Evolutionary conservation across 805 yeast genomes (phyloP).

Genomic region (Zygotorulaspora sp.): DNA sequence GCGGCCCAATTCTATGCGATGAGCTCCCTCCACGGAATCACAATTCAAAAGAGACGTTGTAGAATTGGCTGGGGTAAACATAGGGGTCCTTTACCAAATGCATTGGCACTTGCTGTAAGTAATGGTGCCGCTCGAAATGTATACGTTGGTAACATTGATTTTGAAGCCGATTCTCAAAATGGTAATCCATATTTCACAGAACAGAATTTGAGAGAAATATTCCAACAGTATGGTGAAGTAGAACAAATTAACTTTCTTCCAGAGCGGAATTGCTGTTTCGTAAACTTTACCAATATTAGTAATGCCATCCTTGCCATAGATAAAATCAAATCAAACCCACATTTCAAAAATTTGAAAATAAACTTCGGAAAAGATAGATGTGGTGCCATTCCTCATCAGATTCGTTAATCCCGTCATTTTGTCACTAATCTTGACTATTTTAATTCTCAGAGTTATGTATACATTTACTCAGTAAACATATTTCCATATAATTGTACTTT

Average conservation of each 20-base stretch:
- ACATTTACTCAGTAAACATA: no score
- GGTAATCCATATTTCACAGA: slow-evolving; percentile 42
- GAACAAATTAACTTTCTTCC: slow-evolving; percentile 88
- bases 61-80: slow-evolving; percentile 98
- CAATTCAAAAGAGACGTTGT: slow-evolving; percentile 79
- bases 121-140: slow-evolving; percentile 93
- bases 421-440: no score
- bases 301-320: slow-evolving; percentile 91
- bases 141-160: slow-evolving; percentile 71
- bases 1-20: slow-evolving; percentile 96
- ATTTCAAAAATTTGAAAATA: slow-evolving; percentile 67
- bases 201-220: slow-evolving; percentile 62
- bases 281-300: slow-evolving; percentile 85
- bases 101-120: slow-evolving; percentile 82
- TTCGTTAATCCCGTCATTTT: no score
- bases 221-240: slow-evolving; percentile 82
- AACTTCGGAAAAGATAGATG: slow-evolving; percentile 94
- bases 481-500: neutral
- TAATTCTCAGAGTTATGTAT: no score
- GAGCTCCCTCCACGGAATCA: slow-evolving; percentile 84
- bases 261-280: slow-evolving; percentile 84
- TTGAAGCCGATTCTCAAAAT: slow-evolving; percentile 23
- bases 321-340: slow-evolving; percentile 73
- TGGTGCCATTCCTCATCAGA: slow-evolving; percentile 85
- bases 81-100: slow-evolving; percentile 84